Conservation (phyloP, 1,284 basidiomycete species). For the Cystobasidiaceae sp. region DNA sequence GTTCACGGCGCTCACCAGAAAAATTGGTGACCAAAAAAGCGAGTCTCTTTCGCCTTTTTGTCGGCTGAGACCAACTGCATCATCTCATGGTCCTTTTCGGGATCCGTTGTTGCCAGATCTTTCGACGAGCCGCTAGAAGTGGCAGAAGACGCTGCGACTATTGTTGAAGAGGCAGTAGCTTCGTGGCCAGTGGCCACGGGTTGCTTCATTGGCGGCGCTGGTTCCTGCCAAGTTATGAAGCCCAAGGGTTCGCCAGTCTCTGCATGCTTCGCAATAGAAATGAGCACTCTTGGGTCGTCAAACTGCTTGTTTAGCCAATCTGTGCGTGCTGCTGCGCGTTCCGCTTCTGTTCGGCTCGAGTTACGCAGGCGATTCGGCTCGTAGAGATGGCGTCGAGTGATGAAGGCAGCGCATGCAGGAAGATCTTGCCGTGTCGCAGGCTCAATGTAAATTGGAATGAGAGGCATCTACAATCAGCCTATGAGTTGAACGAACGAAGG, state of each 20-base stretch:
- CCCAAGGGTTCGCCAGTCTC: not conserved
- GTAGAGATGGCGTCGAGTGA: not conserved
- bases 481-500: not conserved
- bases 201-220: too few relatives aligned
- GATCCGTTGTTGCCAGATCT: not conserved
- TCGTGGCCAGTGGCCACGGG: too few relatives aligned
- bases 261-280: not conserved
- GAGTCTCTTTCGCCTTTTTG: not conserved
- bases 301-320: not conserved
- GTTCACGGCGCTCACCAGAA: conserved; percentile 7
- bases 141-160: too few relatives aligned
- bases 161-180: too few relatives aligned
- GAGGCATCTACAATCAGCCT: not conserved
- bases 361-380: conserved; percentile 4
- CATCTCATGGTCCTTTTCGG: not conserved
- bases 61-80: not conserved
- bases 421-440: not conserved
- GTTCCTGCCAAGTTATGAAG: not conserved
- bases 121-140: too few relatives aligned
- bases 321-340: not conserved
- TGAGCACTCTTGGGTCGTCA: not conserved
- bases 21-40: not conserved
- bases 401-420: not conserved
- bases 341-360: not conserved
- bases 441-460: not conserved